A percentile compares a stretch with the other conserved stretches of the same genome.
Evolutionary conservation across 208 protist genomes (phyloP).

Genomic region (Angomonas deanei): DNA sequence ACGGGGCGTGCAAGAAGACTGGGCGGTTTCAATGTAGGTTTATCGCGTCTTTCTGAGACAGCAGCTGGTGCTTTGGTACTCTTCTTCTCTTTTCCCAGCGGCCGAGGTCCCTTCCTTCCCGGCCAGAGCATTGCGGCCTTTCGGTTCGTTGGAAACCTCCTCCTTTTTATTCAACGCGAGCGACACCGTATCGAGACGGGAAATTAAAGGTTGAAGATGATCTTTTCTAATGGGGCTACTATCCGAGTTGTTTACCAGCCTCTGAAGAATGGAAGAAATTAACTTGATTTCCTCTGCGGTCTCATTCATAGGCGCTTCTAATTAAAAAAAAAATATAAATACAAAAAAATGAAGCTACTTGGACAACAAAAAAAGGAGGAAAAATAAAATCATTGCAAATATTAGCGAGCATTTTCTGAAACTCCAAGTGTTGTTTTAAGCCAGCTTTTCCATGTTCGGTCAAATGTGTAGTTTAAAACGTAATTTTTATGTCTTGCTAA

Average conservation of each 20-base stretch:
- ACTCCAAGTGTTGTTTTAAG: too few species aligned
- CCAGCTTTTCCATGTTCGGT: too few species aligned
- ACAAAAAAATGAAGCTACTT: background rate
- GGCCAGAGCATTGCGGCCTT: background rate
- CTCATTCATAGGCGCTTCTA: slow-evolving; percentile 12
- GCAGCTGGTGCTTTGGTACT: background rate
- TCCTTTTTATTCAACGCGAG: background rate
- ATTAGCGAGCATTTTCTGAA: too few species aligned
- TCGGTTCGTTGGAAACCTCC: background rate
- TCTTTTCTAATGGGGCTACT: slow-evolving; percentile 28
- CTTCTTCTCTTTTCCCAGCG: background rate
- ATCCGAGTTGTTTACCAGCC: slow-evolving; percentile 16
- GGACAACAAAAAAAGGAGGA: background rate
- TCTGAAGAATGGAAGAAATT: slow-evolving; percentile 58
- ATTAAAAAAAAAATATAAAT: slow-evolving; percentile 11
- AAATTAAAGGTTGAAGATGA: slow-evolving; percentile 32
- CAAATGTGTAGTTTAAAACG: too few species aligned
- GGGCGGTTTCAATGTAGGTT: slow-evolving; percentile 28
- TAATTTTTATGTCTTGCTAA: too few species aligned
- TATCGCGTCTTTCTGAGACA: background rate
- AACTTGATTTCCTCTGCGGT: slow-evolving; percentile 35
- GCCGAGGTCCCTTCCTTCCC: background rate
- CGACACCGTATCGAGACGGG: slow-evolving; percentile 24
- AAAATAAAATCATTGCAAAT: slow-evolving; percentile 9
- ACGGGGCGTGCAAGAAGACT: slow-evolving; percentile 36